These are phyloP conservation scores for Ciborinia camelliae DNA, from an alignment of 2,329 filamentous ascomycete genomes.

Conservation along the genomic window DNA sequence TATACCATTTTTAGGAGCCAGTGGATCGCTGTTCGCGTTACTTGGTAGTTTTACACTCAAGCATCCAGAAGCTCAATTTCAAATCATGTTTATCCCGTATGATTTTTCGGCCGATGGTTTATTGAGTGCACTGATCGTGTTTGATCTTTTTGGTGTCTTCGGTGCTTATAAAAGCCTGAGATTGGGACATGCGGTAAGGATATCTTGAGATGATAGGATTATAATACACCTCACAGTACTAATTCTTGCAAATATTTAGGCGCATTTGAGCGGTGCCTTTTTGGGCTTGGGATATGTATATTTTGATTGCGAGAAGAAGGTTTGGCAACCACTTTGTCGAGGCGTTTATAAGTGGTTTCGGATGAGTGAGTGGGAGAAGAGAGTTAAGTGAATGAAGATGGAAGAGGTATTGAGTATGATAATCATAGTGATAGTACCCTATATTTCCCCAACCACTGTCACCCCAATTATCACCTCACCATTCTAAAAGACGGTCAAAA, in stretches of 20 bases:
- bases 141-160: constrained; percentile 5
- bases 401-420: too few species aligned
- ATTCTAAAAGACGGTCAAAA: too few species aligned
- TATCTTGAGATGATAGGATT: background rate
- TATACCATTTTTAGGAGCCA: constrained; percentile 9
- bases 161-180: background rate
- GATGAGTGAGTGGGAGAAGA: background rate
- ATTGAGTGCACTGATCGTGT: background rate
- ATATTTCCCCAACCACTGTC: too few species aligned
- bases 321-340: constrained; percentile 9
- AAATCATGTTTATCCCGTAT: constrained; percentile 10
- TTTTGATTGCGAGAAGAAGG: constrained; percentile 5
- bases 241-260: background rate
- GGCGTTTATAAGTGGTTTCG: background rate
- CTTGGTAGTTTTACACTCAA: background rate
- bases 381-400: background rate
- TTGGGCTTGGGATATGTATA: constrained; percentile 13
- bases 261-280: constrained; percentile 11
- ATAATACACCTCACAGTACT: background rate
- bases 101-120: background rate
- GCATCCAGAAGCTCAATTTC: background rate
- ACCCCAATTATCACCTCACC: too few species aligned
- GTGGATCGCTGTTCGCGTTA: background rate
- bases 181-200: constrained; percentile 9
- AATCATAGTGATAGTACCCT: too few species aligned